Evolutionary conservation across 768 basidiomycete species (phyloP), one percentile per base, ranked within the genome.

Genomic region (Suillus ampliporus): DNA sequence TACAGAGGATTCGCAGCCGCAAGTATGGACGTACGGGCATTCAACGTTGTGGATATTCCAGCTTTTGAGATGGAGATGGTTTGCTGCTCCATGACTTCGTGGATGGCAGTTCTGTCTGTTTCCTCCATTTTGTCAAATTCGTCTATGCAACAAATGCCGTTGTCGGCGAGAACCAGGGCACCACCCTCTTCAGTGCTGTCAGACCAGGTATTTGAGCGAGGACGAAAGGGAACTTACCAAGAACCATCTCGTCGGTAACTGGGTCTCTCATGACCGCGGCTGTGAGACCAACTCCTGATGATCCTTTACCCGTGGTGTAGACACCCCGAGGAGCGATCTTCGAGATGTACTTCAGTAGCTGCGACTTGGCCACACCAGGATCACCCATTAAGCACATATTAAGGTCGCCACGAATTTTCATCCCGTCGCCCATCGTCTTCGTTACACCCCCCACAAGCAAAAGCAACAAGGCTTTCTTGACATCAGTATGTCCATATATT

Each of bases 101-200:
- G 97, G 65, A 99, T 99, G 15, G 97, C 94, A 2, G 97, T 99
- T 68, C 97, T 84, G 75, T 99, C 97, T 1, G 94, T 76, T 78
- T 99, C 97, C 68, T 99, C 97, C 97, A 99, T 99, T 76, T 99
- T 99, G 81, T 99, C 97, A 72, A 99, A 99, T 74, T 99, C 97
- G 68, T 99, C 97, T 65, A 99, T 99, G 76, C 97, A 99, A 80
- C 96, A 98, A 71, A 99, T 99, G 34, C 97, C 97, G 67, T 99
- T 99, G 76, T 99, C 97, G 13, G 97, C 97, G 52, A 99, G 86
- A 17, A 99, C 97, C 58, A 99, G 86, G n/a, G 97, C 97, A 34
- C 97, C 97, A 5, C 97, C 97, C 94, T 99, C 97, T 98, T 77
- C 63, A 52, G 11, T 65, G 43, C 53, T 53, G 57, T 76, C 5